Percentiles rank a stretch among this genome's conserved stretches.
Conservation (phyloP, 257 asterid genomes). For the Jaltomata sinuosa region DNA sequence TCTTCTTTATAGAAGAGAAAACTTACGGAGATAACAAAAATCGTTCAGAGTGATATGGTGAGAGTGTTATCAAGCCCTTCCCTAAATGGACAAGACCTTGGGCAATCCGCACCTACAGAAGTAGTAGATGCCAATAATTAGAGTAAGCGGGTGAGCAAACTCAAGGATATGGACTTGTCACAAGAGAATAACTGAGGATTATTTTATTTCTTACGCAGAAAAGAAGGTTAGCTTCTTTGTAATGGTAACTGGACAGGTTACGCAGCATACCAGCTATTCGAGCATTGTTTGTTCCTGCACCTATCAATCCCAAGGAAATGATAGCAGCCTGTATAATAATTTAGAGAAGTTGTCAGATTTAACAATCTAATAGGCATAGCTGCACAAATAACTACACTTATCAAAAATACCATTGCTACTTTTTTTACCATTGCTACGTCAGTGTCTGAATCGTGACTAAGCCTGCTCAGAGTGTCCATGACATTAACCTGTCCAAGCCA, state of each 20-base stretch:
- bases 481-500: slow-evolving; percentile 71
- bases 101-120: slow-evolving; percentile 82
- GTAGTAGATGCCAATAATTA: neutral
- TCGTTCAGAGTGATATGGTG: slow-evolving; percentile 89
- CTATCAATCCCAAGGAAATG: slow-evolving; percentile 79
- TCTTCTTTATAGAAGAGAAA: neutral
- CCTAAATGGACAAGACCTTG: slow-evolving; percentile 96
- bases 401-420: neutral
- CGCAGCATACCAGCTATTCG: slow-evolving; percentile 96
- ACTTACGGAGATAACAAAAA: slow-evolving; percentile 80
- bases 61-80: slow-evolving; percentile 78
- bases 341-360: neutral
- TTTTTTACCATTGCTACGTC: slow-evolving; percentile 43
- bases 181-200: neutral
- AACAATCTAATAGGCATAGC: neutral
- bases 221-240: slow-evolving; percentile 85
- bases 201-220: slow-evolving; percentile 52
- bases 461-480: slow-evolving; percentile 96
- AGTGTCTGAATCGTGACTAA: slow-evolving; percentile 84
- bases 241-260: slow-evolving; percentile 80
- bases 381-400: neutral
- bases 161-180: neutral
- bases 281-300: slow-evolving; percentile 96
- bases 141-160: neutral
- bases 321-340: slow-evolving; percentile 57